These are phyloP conservation scores for Eucommia ulmoides DNA, from an alignment of 257 asterid genomes.

Conservation along the genomic window DNA sequence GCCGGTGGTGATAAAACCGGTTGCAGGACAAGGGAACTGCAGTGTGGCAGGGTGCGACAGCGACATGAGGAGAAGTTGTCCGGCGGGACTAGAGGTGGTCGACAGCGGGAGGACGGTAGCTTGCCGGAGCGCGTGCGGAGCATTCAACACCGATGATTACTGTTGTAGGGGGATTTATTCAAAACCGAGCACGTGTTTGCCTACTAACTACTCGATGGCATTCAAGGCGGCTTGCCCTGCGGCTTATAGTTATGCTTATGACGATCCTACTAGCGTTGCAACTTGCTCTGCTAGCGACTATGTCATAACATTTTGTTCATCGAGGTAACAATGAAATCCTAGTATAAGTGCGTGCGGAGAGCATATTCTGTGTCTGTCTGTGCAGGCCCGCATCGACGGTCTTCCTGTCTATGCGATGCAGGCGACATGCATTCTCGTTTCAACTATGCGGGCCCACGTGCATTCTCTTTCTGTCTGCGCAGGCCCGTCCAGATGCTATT, in stretches of 20 bases:
- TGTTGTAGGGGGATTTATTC: slow-evolving; percentile 42
- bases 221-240: slow-evolving; percentile 55
- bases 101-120: slow-evolving; percentile 24
- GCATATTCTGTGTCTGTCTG: too few species aligned
- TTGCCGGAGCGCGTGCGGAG: slow-evolving; percentile 51
- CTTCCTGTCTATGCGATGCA: too few species aligned
- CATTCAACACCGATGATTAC: slow-evolving; percentile 35
- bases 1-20: slow-evolving; percentile 39
- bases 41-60: slow-evolving; percentile 46
- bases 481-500: too few species aligned
- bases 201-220: slow-evolving; percentile 40
- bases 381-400: too few species aligned
- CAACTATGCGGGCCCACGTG: too few species aligned
- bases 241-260: slow-evolving; percentile 51
- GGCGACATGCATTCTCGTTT: too few species aligned
- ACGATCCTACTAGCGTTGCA: slow-evolving; percentile 34
- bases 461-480: too few species aligned
- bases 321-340: slow-evolving; percentile 20
- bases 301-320: slow-evolving; percentile 36
- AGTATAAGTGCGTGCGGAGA: too few species aligned
- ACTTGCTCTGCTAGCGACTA: slow-evolving; percentile 56
- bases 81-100: slow-evolving; percentile 29
- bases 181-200: slow-evolving; percentile 36
- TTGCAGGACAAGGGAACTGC: slow-evolving; percentile 43
- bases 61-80: slow-evolving; percentile 40